Evolutionary conservation across 1,284 basidiomycete genomes (phyloP), one percentile per base, ranked within the genome.

Genomic region (Leccinum fallax): DNA sequence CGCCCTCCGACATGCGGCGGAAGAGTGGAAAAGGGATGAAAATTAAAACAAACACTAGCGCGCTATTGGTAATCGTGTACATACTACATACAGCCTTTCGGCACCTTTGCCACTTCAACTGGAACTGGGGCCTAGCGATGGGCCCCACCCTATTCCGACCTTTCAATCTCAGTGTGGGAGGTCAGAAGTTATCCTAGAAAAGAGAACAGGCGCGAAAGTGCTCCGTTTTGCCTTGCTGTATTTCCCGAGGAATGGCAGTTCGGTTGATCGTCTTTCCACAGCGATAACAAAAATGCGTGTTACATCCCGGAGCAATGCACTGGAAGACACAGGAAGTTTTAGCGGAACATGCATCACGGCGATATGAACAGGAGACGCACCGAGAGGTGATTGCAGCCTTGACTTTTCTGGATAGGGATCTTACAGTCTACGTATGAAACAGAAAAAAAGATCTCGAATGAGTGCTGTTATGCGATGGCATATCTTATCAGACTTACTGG

Each of bases 321-420:
- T 88, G 24, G 43, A 55, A 28, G 24, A 19, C 51, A 55, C 34
- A 34, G 48, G 24, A 30, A 11, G 24, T 3, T 30, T 21, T 40
- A 38, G 49, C 36, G 59, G 8, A 40, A 53, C 24, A 34, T 19
- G 28, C 8, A 26, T 32, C 5, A 28, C 30, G 48, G 21, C 8
- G 11, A 28, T 5, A 16, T 10, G 28, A 57, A 46, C 54, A 16
- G 19, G 21, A 53, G 28, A 70, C 83, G 65, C 62, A 86, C 87
- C 59, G 83, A 83, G 78, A 89, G 86, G 70, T 89, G 85, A 66
- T 88, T 87, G 68, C 87, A 89, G 0, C 87, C 87, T 1, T 73
- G 69, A 1, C 70, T 69, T 69, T 87, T 89, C 69, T 84, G 82
- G 21, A 83, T 81, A 0, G 85, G 84, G 0, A 86, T 86, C 60